Evolutionary conservation across 2,329 filamentous ascomycete genomes (phyloP), one percentile per base, ranked within the genome.

Genomic region (Verticillium dahliae): DNA sequence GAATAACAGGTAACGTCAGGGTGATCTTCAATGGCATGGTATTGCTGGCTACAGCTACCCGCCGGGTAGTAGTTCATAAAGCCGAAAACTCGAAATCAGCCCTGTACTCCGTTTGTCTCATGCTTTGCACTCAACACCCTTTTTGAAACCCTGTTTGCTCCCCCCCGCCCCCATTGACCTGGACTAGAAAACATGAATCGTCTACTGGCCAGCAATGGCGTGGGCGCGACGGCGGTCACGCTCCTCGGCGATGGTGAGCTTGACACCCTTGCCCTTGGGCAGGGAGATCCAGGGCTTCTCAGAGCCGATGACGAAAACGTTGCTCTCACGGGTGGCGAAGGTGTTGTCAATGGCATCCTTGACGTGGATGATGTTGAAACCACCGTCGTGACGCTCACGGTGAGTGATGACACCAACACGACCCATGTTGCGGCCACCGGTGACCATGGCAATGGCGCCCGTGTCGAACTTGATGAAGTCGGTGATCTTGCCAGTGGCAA

Each of bases 301-400:
- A 74, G 89, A 86, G 76, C 95, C 95, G 74, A 99, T 97, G 85
- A 99, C 89, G 85, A 99, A 99, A 76, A 99, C 93, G 91, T 99
- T 99, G 87, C 84, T 90, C 87, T 99, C 93, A 83, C 95, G 95
- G 78, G 95, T 99, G 76, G 95, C 93, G 83, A 99, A 99, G 78
- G 91, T 91, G 90, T 99, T 99, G 89, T 98, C 95, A 82, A 99
- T 94, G 76, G 93, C 94, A 78, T 99, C 95, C 91, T 99, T 99
- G 83, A 99, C 90, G 87, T 97, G 93, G 80, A 99, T 93, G 76
- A 99, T 96, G 88, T 96, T 96, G 91, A 99, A 99, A 81, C 95
- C 95, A 87, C 95, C 95, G 74, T 99, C 95, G 88, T 99, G 95
- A 75, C 95, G 92, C 88, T 99, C 95, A 86, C 95, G 94, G 89